Evolutionary conservation across 495 filamentous ascomycete genomes (phyloP), one percentile per base, ranked within the genome.

Genomic region (Alectoria sarmentosa): DNA sequence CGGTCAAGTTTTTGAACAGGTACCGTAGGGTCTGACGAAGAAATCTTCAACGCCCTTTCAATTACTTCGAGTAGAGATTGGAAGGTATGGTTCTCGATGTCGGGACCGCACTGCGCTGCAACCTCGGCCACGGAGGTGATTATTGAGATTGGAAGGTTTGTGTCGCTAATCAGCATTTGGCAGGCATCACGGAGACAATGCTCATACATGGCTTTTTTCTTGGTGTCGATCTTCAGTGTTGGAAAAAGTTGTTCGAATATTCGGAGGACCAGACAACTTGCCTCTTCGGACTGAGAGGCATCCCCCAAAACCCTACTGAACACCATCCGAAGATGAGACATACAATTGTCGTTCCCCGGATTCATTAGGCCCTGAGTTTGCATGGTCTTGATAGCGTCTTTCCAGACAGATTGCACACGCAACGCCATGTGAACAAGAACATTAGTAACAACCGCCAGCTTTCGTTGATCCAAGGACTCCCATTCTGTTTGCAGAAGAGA

Each of bases 1-100:
- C 61, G 83, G 81, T 65, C 86, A 79, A 37, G 34, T 36, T 32
- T 26, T 17, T 59, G 19, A 36, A 10, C 56, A 14, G 37, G n/a
- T 38, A 37, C 32, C 17, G 55, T 44, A 38, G 44, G 30, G 10
- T 67, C 44, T 21, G 44, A 11, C 28, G 44, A 30, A 2, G 38
- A 37, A 8, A 48, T 30, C 37, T 44, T 28, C 52, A 58, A 36
- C 6, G 28, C 30, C 30, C 26, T 46, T 55, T 52, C 56, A 36
- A 67, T 61, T 10, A 52, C 46, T 1, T 34, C 26, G 14, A 64
- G 15, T 58, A 64, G 28, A 41, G 38, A 4, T 52, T 65, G 28
- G 23, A 68, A 65, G 17, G 58, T 62, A 17, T 41, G 13, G 46
- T 65, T 61, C 8, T 38, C 28, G 8, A 65, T 42, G 23, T 55